phyloP scores from a whole-genome alignment of 495 filamentous ascomycete genomes.

The Tuber melanosporum region DNA sequence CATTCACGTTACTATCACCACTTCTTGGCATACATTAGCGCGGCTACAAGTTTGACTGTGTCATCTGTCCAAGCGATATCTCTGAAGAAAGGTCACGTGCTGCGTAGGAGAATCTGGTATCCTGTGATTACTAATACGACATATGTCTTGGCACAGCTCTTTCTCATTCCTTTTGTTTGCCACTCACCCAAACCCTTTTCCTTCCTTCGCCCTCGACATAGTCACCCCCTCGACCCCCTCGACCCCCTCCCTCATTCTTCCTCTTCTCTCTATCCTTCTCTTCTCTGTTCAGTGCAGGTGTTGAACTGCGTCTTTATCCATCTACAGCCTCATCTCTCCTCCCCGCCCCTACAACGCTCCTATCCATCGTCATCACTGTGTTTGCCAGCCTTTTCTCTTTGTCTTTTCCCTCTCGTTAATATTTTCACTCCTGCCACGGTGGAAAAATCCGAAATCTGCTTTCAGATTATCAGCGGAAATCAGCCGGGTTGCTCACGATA shows the following conservation, averaged over 20 bases:
- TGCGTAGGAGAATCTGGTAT: too few relatives aligned
- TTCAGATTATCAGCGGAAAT: too few relatives aligned
- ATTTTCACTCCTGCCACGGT: neutral
- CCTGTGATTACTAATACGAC: too few relatives aligned
- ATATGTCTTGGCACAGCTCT: too few relatives aligned
- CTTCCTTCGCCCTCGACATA: neutral
- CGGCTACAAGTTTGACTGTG: too few relatives aligned
- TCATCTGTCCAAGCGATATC: too few relatives aligned
- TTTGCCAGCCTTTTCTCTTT: neutral
- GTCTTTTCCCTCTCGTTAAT: neutral
- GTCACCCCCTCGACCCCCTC: too few relatives aligned
- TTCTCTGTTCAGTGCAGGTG: neutral
- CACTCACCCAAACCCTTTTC: neutral
- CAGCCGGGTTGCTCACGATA: too few relatives aligned
- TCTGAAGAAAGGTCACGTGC: too few relatives aligned
- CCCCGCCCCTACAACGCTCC: neutral
- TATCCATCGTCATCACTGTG: neutral
- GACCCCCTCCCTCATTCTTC: neutral
- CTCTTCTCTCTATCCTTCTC: neutral
- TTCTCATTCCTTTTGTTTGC: conserved; percentile 40
- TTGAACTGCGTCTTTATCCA: neutral
- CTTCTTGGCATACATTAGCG: too few relatives aligned
- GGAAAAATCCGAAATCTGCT: neutral
- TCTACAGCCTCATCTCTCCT: neutral
- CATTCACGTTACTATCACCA: too few relatives aligned